Evolutionary conservation across 192 early-diverging fungal genomes (phyloP), one percentile per base, ranked within the genome.

Genomic region (Backusella sp.): DNA sequence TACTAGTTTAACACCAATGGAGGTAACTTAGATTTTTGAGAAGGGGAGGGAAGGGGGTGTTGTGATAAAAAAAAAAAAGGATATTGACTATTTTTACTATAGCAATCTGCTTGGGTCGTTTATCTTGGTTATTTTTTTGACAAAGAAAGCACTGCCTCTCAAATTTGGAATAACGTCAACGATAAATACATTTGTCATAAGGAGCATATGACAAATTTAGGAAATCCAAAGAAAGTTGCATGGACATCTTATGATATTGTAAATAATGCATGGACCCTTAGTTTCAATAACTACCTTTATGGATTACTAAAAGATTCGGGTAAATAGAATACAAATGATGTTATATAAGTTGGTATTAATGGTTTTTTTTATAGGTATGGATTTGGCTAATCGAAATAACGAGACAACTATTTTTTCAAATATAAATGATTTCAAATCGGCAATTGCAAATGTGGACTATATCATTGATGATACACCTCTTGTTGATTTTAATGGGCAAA

Each of bases 31-130:
- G 4, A 15, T 49, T 9, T 32, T 68, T 30, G 21, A 6, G 53
- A 21, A 3, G 8, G 9, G n/a, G 8, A n/a, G 21, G 14, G 11
- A 0, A 4, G 42, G 15, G 42, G 42, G 42, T 32, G 3, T 32
- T 32, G 32, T 32, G 32, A 6, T 35, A 34, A 70, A 39, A 70
- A 41, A 19, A 39, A 49, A 15, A 49, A 30, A 39, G 5, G 23
- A 70, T 34, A 41, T 32, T 12, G 21, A 73, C 28, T n/a, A 19
- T 23, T 19, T 65, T 41, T 39, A 30, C 23, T 35, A 39, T 65
- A 73, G 72, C 52, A 73, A 62, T 56, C 72, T 26, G n/a, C 53
- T 21, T 73, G 72, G 72, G 37, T 73, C 32, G 42, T 73, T 28
- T 73, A 49, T 66, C 34, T 73, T 23, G 72, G 52, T 15, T 34